Evolutionary conservation across 495 filamentous ascomycete species (phyloP).

Genomic region (Talaromyces stipitatus): DNA sequence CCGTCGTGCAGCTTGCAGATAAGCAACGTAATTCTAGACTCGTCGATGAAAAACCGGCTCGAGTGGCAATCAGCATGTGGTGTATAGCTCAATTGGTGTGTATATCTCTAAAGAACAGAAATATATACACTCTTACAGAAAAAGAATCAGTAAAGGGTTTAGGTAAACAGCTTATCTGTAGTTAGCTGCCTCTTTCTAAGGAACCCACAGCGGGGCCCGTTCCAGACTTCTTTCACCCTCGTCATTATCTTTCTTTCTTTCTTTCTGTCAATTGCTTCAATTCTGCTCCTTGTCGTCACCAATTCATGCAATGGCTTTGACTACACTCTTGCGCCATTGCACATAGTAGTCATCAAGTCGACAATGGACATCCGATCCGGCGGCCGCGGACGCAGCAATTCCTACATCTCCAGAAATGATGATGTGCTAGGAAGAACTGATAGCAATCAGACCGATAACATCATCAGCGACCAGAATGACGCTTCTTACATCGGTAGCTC

Average conservation of each 20-base stretch:
- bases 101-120: too few species aligned
- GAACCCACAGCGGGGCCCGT: conserved; percentile 1
- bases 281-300: background rate
- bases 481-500: conserved; percentile 17
- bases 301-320: background rate
- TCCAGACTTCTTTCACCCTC: background rate
- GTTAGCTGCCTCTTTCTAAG: conserved; percentile 3
- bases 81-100: too few species aligned
- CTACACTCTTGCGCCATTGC: background rate
- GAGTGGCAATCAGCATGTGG: background rate
- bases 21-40: background rate
- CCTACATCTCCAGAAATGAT: conserved; percentile 18
- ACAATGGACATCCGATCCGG: background rate
- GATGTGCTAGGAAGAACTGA: background rate
- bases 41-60: background rate
- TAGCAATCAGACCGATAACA: background rate
- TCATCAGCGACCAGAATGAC: background rate
- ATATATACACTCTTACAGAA: too few species aligned
- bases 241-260: background rate
- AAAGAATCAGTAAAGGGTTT: background rate
- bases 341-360: background rate
- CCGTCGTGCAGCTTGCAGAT: background rate
- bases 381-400: conserved; percentile 27
- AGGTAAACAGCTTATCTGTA: background rate
- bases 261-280: background rate